A percentile compares a stretch with the other conserved stretches of the same genome.
Conservation (phyloP, 768 basidiomycete genomes). For the Gloeophyllum trabeum region DNA sequence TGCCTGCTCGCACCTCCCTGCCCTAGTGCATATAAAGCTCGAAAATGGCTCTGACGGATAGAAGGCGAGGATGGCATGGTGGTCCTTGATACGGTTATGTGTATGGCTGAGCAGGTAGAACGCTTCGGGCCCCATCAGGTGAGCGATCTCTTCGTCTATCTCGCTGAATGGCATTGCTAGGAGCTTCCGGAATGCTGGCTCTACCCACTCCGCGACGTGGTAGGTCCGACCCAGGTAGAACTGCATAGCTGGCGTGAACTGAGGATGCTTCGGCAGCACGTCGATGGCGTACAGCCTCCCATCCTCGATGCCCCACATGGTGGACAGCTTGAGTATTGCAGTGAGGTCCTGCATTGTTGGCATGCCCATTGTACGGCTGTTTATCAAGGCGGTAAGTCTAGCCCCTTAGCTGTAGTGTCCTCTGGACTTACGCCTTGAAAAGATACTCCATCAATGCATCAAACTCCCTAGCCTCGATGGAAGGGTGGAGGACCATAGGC, state of each 20-base stretch:
- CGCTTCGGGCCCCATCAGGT: no score
- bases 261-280: background rate
- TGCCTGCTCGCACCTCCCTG: no score
- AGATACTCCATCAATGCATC: background rate
- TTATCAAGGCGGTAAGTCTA: background rate
- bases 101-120: no score
- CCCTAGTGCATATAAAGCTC: no score
- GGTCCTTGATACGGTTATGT: no score
- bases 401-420: background rate
- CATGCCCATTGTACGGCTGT: background rate
- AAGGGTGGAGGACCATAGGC: background rate
- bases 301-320: background rate
- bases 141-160: no score
- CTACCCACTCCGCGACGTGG: background rate
- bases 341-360: background rate
- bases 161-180: no score
- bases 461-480: background rate
- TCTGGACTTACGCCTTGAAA: background rate
- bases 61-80: no score
- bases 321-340: background rate
- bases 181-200: background rate
- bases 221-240: background rate
- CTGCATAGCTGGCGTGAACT: background rate
- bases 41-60: no score
- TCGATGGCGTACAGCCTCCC: background rate